These are phyloP conservation scores for Sphagnum contortum DNA, from an alignment of 225 moss, liverwort and hornwort species.

Conservation along the genomic window DNA sequence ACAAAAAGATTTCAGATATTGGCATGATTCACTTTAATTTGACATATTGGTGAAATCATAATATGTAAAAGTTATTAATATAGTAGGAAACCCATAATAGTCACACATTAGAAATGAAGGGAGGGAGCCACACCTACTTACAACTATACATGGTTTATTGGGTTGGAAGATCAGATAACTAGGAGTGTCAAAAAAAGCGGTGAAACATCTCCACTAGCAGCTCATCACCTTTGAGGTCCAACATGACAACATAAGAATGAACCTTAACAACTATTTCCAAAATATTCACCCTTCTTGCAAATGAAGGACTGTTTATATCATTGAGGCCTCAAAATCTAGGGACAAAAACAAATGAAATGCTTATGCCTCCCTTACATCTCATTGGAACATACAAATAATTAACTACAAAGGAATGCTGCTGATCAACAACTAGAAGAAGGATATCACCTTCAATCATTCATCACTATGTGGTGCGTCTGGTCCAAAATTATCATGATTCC, in stretches of 20 bases:
- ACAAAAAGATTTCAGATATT: no score
- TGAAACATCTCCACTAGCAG: constrained; percentile 97
- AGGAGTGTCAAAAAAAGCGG: constrained; percentile 70
- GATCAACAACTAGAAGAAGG: neutral
- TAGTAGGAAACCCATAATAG: no score
- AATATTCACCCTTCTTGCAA: constrained; percentile 80
- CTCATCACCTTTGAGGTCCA: constrained; percentile 97
- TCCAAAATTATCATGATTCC: constrained; percentile 98
- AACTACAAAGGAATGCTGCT: no score
- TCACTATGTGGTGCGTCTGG: constrained; percentile 92
- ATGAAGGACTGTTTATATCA: constrained; percentile 79
- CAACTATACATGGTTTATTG: no score
- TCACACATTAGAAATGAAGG: no score
- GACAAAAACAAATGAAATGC: no score
- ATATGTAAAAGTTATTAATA: neutral
- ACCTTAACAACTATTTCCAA: constrained; percentile 98
- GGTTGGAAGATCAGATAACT: constrained; percentile 28
- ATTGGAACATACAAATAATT: no score
- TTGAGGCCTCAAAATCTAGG: constrained; percentile 51
- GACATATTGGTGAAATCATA: neutral
- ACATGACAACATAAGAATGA: constrained; percentile 96
- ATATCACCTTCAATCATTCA: constrained; percentile 63
- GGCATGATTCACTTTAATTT: no score
- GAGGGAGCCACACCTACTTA: no score
- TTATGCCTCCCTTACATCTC: no score